A percentile compares a stretch with the other conserved stretches of the same genome.
Evolutionary conservation across 1,139 yeast genomes (phyloP).

Genomic region (Pichia sp.): DNA sequence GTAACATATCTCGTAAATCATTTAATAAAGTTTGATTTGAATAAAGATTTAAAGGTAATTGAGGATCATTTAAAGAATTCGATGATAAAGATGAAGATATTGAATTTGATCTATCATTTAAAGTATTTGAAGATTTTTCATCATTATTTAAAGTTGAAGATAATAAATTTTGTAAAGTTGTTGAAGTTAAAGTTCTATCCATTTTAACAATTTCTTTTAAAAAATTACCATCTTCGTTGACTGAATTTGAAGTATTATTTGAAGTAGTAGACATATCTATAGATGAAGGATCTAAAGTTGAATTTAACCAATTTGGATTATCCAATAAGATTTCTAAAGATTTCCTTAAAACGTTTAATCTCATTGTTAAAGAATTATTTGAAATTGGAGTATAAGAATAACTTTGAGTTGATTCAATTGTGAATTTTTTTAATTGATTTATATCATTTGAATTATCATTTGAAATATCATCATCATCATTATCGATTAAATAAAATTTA

Average conservation of each 20-base stretch:
- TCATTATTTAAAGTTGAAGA: conserved; percentile 31
- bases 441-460: neutral
- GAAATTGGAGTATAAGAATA: conserved; percentile 79
- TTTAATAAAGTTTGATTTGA: conserved; percentile 17
- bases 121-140: neutral
- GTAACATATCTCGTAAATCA: conserved; percentile 41
- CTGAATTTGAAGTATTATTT: neutral
- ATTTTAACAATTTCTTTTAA: conserved; percentile 12
- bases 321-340: conserved; percentile 67
- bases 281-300: conserved; percentile 23
- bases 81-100: conserved; percentile 4
- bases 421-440: conserved; percentile 35
- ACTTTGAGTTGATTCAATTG: conserved; percentile 76
- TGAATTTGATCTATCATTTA: neutral
- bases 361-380: conserved; percentile 69
- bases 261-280: neutral
- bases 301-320: conserved; percentile 44
- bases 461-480: neutral
- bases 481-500: conserved; percentile 6
- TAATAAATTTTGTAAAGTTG: conserved; percentile 43
- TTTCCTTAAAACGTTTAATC: conserved; percentile 67
- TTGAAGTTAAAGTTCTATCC: conserved; percentile 42
- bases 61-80: neutral
- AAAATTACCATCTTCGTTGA: too few species aligned
- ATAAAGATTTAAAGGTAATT: neutral